Base-by-base conservation (phyloP, 2,329 filamentous ascomycete species). In the Parasarocladium wereldwijsianum region DNA sequence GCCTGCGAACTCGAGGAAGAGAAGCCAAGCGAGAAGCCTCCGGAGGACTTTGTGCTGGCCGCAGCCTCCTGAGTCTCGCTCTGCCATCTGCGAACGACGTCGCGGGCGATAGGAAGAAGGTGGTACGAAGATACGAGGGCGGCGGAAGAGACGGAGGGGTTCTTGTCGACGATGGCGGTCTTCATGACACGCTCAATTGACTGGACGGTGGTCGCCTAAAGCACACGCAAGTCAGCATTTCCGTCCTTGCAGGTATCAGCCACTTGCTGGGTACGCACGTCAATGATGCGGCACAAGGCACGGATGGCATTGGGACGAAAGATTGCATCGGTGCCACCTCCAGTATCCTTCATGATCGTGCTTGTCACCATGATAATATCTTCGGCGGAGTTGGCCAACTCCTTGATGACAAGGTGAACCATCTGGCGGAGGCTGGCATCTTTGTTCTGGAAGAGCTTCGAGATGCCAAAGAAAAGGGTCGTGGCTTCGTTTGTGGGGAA, bases 301-400 rank as follows among this genome's bases (percentile, higher is more conserved):
- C 90, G 72, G 51, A 96, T 96, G 38, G 90, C 87, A 61, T 98
- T 98, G 31, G 90, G 84, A 46, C 90, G 72, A 63, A 86, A 94
- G 33, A 94, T 75, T 31, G 86, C 79, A 51, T 96, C 90, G 48
- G 84, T 94, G 47, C 86, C 83, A 39, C 92, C 85, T 31, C 86
- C 85, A 8, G 87, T 94, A 55, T 98, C 90, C 66, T 98, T 98
- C 90, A 96, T 98, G 45, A 98, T 94, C 43, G 87, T 94, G 58
- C 84, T 93, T 12, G 90, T 98, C 38, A 94, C 90, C 90, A 98
- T 96, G 54, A 98, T 98, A 40, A 94, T 92, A 66, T 98, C 90
- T 62, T 96, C 85, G 35, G 90, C 90, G 15, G 85, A 93, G 55
- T 76, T 75, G 42, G 87, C 84, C 47, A 98, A 68, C 69, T 98